Evolutionary conservation across 208 protist species (phyloP).

Genomic region (Wallacemonas collosoma): DNA sequence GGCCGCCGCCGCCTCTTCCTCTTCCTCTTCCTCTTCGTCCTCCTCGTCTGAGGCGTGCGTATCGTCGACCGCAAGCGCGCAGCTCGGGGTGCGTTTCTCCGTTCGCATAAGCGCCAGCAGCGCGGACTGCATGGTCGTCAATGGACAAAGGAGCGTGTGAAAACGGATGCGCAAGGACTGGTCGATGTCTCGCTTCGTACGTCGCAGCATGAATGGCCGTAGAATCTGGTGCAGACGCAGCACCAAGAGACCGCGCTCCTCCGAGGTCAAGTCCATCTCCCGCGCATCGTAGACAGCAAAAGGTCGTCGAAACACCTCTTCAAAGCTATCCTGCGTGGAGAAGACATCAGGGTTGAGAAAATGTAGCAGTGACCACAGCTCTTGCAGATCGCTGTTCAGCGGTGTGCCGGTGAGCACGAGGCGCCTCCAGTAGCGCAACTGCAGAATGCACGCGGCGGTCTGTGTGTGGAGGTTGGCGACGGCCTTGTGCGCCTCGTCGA

Average conservation of each 20-base stretch:
- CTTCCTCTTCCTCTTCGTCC: conserved; percentile 8
- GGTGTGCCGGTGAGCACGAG: conserved; percentile 96
- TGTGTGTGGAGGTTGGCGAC: conserved; percentile 55
- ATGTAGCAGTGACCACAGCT: conserved; percentile 98
- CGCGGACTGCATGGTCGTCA: conserved; percentile 55
- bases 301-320: conserved; percentile 85
- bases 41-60: conserved; percentile 1
- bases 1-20: neutral
- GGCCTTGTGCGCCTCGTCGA: conserved; percentile 86
- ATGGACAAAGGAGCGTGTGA: conserved; percentile 42
- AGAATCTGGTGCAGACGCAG: conserved; percentile 92
- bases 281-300: conserved; percentile 50
- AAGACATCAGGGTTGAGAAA: conserved; percentile 97
- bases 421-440: conserved; percentile 43
- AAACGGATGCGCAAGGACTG: conserved; percentile 90
- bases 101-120: conserved; percentile 69
- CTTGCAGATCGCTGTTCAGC: conserved; percentile 98
- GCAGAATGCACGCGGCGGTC: conserved; percentile 41
- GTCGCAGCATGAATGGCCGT: conserved; percentile 95
- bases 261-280: conserved; percentile 52
- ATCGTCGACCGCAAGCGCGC: conserved; percentile 5
- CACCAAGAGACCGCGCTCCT: conserved; percentile 70
- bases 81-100: conserved; percentile 30
- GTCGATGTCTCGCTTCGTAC: conserved; percentile 95
- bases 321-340: conserved; percentile 90